Base-by-base conservation (phyloP, 495 filamentous ascomycete genomes). In the Cetradonia linearis region DNA sequence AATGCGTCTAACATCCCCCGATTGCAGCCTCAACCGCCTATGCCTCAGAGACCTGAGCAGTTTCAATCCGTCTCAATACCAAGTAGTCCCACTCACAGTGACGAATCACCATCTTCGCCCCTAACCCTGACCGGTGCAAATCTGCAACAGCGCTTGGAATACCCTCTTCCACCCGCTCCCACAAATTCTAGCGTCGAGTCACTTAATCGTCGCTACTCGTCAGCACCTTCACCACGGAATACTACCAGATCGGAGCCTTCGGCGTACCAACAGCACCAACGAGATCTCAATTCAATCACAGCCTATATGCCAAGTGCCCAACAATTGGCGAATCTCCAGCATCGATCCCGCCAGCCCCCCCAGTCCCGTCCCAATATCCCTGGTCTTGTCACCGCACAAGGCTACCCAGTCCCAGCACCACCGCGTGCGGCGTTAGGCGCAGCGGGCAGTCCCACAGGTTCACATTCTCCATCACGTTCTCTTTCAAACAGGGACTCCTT, bases 401-500 rank as follows among this genome's bases (percentile, higher is more conserved):
- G 58, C 57, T 62, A 68, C 34, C 53, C 57, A 11, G 50, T 55
- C 33, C 62, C 65, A 5, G 53, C 59, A 20, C 66, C 66, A 25
- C 66, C 66, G 6, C 66, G 64, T 13, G 64, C 62, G 11, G 66
- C 66, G 47, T 27, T 66, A 14, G 66, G 66, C 28, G 65, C 65
- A 30, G 62, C 70, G 74, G 38, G 74, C 71, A 25, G 75, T 42
- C 55, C 46, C 72, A 27, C 68, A 72, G 55, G 71, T 74, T 63
- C 76, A 28, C 33, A 44, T 28, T 61, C 58, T 16, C 36, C 50
- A 16, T 56, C 57, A 44, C 33, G n/a, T 18, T 63, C 31, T 31
- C 33, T 42, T 14, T 61, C 56, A 42, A n/a, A 27, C 10, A 56
- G 61, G 4, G 61, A 55, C n/a, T 58, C 65, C 16, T 61, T 60